A percentile compares a stretch with the other conserved stretches of the same genome.
These are phyloP conservation scores for Zasmidium citrigriseum DNA, from an alignment of 2,329 filamentous ascomycete species.

Conservation along the genomic window DNA sequence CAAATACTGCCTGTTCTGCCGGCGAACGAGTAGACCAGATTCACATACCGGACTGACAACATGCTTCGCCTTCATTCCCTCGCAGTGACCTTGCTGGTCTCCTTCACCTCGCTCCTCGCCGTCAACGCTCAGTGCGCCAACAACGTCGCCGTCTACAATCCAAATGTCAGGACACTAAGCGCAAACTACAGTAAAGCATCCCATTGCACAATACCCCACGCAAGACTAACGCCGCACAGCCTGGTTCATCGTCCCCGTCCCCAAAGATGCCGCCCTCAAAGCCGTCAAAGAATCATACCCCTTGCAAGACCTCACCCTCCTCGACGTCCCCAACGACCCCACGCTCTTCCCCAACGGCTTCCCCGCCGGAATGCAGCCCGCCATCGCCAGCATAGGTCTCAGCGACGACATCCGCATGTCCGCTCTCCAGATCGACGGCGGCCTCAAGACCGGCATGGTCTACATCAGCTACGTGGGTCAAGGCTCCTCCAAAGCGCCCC, in stretches of 20 bases:
- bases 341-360: slow-evolving; percentile 25
- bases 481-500: slow-evolving; percentile 8
- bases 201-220: not conserved
- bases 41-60: not conserved
- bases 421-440: slow-evolving; percentile 25
- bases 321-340: slow-evolving; percentile 19
- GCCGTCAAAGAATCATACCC: slow-evolving; percentile 21
- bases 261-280: slow-evolving; percentile 19
- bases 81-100: slow-evolving; percentile 1
- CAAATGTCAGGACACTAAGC: slow-evolving; percentile 19
- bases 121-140: slow-evolving; percentile 23
- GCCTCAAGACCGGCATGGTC: slow-evolving; percentile 8
- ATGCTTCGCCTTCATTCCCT: not conserved
- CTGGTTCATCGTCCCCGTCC: slow-evolving; percentile 25
- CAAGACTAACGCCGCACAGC: slow-evolving; percentile 5
- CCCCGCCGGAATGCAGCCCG: slow-evolving; percentile 22
- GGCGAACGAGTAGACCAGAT: too few species aligned
- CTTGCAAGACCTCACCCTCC: slow-evolving; percentile 10
- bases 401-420: slow-evolving; percentile 26
- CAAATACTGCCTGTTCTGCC: too few species aligned
- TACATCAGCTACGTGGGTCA: slow-evolving; percentile 23
- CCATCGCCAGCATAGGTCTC: slow-evolving; percentile 15
- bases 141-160: slow-evolving; percentile 23
- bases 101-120: not conserved
- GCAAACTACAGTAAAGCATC: slow-evolving; percentile 18